Evolutionary conservation across 805 yeast species (phyloP).

Genomic region (Metschnikowia lunata): DNA sequence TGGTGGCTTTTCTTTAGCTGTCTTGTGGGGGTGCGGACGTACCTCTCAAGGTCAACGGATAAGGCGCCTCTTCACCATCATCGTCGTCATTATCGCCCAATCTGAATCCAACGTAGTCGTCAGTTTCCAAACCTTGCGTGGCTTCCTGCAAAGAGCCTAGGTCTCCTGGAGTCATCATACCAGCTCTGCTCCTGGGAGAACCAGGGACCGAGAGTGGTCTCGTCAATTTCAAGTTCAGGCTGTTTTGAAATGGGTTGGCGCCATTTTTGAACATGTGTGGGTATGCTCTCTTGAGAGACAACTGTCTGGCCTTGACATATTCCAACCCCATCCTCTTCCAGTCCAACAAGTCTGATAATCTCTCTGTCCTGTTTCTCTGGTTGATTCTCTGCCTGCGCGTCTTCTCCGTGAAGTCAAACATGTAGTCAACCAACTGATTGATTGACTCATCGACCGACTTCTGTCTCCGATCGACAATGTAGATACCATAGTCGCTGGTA

Average conservation of each 20-base stretch:
- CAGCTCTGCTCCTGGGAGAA: constrained; percentile 74
- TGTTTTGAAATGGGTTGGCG: constrained; percentile 42
- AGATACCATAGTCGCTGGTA: constrained; percentile 93
- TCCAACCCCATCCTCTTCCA: constrained; percentile 99
- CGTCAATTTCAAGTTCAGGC: constrained; percentile 63
- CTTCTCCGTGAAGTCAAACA: constrained; percentile 84
- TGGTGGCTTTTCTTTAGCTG: neutral
- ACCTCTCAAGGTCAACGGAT: constrained; percentile 49
- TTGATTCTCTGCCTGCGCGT: constrained; percentile 96
- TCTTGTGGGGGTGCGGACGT: constrained; percentile 41
- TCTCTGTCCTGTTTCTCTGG: constrained; percentile 95
- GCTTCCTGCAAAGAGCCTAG: constrained; percentile 94
- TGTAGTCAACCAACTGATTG: constrained; percentile 80
- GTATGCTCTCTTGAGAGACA: constrained; percentile 89
- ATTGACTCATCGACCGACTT: constrained; percentile 91
- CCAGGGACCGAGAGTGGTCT: constrained; percentile 97
- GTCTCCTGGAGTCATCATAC: constrained; percentile 96
- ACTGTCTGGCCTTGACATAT: constrained; percentile 88
- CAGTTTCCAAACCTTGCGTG: constrained; percentile 60
- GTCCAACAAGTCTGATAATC: constrained; percentile 86
- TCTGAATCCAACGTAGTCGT: constrained; percentile 68
- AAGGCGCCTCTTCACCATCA: constrained; percentile 32
- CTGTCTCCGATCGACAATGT: constrained; percentile 91
- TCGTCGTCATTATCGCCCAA: constrained; percentile 43
- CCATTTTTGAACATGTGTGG: constrained; percentile 71